Evolutionary conservation across 768 basidiomycete species (phyloP).

Genomic region (Lactifluus pinguis): DNA sequence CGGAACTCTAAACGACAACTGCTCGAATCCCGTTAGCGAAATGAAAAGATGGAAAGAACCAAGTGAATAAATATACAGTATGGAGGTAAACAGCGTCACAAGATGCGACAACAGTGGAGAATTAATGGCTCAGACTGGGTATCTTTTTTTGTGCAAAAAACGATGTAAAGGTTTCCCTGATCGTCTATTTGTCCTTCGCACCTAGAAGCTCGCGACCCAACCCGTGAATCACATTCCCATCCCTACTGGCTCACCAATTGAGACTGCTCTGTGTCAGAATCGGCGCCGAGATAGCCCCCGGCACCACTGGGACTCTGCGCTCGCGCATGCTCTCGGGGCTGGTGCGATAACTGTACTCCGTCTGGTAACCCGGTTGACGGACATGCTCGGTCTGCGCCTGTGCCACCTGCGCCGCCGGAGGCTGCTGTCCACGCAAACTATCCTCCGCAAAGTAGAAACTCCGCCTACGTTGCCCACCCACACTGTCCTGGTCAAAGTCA

Average conservation of each 20-base stretch:
- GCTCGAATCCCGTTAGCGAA: not conserved
- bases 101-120: not conserved
- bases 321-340: conserved; percentile 39
- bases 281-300: conserved; percentile 65
- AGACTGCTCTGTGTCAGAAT: conserved; percentile 74
- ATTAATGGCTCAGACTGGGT: not conserved
- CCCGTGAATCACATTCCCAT: not conserved
- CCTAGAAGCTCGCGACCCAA: not conserved
- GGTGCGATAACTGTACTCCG: conserved; percentile 29
- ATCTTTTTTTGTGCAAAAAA: not conserved
- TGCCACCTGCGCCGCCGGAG: not conserved
- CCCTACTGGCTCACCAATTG: conserved; percentile 55
- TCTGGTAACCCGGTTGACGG: conserved; percentile 23
- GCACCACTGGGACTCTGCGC: conserved; percentile 43
- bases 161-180: not conserved
- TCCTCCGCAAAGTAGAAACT: conserved; percentile 89
- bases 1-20: not conserved
- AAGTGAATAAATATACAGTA: not conserved
- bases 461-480: conserved; percentile 62
- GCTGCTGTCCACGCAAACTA: conserved; percentile 39
- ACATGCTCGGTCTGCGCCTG: conserved; percentile 36
- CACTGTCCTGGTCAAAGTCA: conserved; percentile 68
- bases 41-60: not conserved
- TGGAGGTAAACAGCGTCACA: not conserved
- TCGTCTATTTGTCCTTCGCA: not conserved